Conservation (phyloP, 2,329 filamentous ascomycete genomes). For the Cordyceps cicadae region DNA sequence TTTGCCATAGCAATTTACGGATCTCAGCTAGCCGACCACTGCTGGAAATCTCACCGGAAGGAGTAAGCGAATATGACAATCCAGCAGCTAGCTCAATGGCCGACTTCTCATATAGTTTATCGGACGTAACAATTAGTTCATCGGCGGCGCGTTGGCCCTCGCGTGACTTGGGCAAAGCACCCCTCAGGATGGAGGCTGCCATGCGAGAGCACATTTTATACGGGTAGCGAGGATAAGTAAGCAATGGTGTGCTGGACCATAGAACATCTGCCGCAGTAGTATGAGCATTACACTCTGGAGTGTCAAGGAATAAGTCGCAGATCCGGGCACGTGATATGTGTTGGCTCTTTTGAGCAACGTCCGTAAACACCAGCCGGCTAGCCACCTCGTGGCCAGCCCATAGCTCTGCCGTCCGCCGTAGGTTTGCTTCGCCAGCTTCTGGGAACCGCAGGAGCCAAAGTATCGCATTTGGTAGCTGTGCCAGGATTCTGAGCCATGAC, state of each 20-base stretch:
- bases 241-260: slow-evolving; percentile 88
- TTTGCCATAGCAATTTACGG: slow-evolving; percentile 71
- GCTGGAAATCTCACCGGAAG: slow-evolving; percentile 42
- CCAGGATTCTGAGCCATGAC: slow-evolving; percentile 86
- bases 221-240: slow-evolving; percentile 82
- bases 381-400: slow-evolving; percentile 87
- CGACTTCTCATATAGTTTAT: slow-evolving; percentile 75
- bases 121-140: slow-evolving; percentile 70
- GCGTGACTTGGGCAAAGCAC: slow-evolving; percentile 66
- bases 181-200: slow-evolving; percentile 88
- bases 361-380: slow-evolving; percentile 83
- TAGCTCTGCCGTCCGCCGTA: slow-evolving; percentile 66
- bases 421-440: slow-evolving; percentile 79
- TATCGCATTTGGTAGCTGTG: slow-evolving; percentile 75
- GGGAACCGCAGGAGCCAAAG: slow-evolving; percentile 97
- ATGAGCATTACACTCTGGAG: slow-evolving; percentile 95
- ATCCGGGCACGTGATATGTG: slow-evolving; percentile 89
- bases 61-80: slow-evolving; percentile 47
- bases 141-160: slow-evolving; percentile 59
- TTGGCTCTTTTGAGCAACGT: slow-evolving; percentile 88
- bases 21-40: slow-evolving; percentile 68
- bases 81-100: slow-evolving; percentile 60
- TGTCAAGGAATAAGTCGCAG: slow-evolving; percentile 92
- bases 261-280: slow-evolving; percentile 94
- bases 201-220: slow-evolving; percentile 99